These are phyloP conservation scores for Gyrodon lividus DNA, from an alignment of 768 basidiomycete genomes.

Conservation along the genomic window DNA sequence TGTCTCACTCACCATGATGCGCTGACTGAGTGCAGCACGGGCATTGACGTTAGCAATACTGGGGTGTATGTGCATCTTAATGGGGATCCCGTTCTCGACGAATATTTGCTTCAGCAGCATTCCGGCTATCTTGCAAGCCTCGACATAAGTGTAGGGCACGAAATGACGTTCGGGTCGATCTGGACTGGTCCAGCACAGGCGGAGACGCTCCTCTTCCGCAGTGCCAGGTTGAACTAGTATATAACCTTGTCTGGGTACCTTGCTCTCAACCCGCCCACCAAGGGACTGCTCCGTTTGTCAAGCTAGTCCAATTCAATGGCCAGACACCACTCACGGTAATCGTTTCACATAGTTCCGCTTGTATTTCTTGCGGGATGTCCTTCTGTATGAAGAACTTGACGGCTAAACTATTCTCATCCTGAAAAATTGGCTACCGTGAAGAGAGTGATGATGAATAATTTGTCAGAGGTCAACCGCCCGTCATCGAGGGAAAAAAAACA, in stretches of 20 bases:
- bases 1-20: slow-evolving; percentile 58
- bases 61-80: slow-evolving; percentile 77
- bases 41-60: slow-evolving; percentile 81
- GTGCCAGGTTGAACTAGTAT: slow-evolving; percentile 69
- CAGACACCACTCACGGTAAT: slow-evolving; percentile 51
- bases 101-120: slow-evolving; percentile 77
- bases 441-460: background rate
- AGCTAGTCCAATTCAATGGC: background rate
- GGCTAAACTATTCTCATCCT: slow-evolving; percentile 62
- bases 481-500: background rate
- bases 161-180: slow-evolving; percentile 77
- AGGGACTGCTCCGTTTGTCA: slow-evolving; percentile 47
- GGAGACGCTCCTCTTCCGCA: slow-evolving; percentile 71
- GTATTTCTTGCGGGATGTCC: slow-evolving; percentile 64
- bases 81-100: slow-evolving; percentile 58
- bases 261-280: slow-evolving; percentile 74
- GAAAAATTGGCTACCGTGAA: slow-evolving; percentile 60
- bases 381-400: slow-evolving; percentile 87
- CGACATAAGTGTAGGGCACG: slow-evolving; percentile 79
- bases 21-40: slow-evolving; percentile 59
- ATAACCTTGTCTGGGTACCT: slow-evolving; percentile 76
- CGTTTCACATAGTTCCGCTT: slow-evolving; percentile 70
- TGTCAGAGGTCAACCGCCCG: no score
- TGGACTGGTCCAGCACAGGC: slow-evolving; percentile 64
- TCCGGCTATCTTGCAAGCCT: slow-evolving; percentile 80